Conservation (phyloP, 371 early-diverging fungal genomes). For the Apophysomyces ossiformis region DNA sequence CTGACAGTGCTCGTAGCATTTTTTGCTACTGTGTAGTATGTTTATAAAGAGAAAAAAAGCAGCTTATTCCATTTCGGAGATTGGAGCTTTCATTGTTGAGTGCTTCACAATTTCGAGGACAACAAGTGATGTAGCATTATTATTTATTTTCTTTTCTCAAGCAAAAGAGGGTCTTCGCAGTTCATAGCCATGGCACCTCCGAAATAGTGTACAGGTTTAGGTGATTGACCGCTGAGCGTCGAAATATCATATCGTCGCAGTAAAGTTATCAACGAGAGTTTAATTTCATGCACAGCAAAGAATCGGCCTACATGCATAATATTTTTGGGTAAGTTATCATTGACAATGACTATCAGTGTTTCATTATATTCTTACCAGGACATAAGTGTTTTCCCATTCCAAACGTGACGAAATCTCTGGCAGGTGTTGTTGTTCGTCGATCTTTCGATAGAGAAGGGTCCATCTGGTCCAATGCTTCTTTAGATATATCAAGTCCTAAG, state of each 20-base stretch:
- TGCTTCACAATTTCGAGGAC: no score
- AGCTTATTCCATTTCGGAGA: no score
- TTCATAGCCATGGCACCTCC: conserved; percentile 17
- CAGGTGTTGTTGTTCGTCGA: conserved; percentile 24
- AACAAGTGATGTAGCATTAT: no score
- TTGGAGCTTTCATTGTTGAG: no score
- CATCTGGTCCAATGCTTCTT: conserved; percentile 24
- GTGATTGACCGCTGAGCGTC: conserved; percentile 24
- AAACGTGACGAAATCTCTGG: conserved; percentile 37
- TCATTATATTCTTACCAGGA: conserved; percentile 18
- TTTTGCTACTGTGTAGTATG: no score
- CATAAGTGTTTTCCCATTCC: conserved; percentile 45
- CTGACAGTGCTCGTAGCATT: no score
- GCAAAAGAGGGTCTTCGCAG: conserved; percentile 32
- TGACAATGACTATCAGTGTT: neutral
- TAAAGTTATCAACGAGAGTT: conserved; percentile 32
- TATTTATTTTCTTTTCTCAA: conserved; percentile 18
- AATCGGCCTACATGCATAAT: conserved; percentile 42
- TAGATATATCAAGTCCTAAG: conserved; percentile 24
- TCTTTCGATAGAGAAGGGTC: conserved; percentile 11
- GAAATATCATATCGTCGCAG: conserved; percentile 31
- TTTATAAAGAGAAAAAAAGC: no score
- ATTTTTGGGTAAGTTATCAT: neutral
- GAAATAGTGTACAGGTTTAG: conserved; percentile 24
- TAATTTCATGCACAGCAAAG: conserved; percentile 57